Evolutionary conservation across 306 rosid genomes (phyloP), one percentile per base, ranked within the genome.

Genomic region (Geum urbanum): DNA sequence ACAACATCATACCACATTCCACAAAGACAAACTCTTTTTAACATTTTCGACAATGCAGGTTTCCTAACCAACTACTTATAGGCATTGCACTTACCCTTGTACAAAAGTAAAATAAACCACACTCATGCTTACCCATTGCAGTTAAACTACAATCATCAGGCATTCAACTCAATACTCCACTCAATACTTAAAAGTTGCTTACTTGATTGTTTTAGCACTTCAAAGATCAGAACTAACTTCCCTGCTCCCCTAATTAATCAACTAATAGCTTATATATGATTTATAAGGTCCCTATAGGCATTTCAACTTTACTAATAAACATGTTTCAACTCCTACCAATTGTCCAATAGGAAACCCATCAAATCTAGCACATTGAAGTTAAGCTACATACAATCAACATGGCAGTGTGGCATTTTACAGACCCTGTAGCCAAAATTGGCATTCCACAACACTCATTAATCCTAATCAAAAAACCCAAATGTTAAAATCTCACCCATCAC

Each of bases 401-500:
- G 6, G 18, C 16, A 44, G n/a, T 8, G 11, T 43, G 70, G 67
- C 7, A 32, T 6, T 9, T 44, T 32, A 35, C 8, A 67, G 16
- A 67, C 69, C 60, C 61, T 27, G 39, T 12, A 14, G 16, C 6
- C 59, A 67, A 53, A 51, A n/a, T 22, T 39, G 35, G 32, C 7
- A 50, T 50, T 51, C 41, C 27, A 51, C 10, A 69, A 60, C 6
- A 41, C 57, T 69, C 69, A 12, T 22, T 32, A 45, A 8, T 18
- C 19, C 47, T 27, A 61, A 50, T 12, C 15, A 44, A 4, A 48
- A 16, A 69, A 48, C 55, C 70, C 22, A 69, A 48, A 69, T 7
- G 51, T 14, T 46, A 39, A 20, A 37, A 74, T 39, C 3, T n/a
- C 72, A 69, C 44, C 4, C 64, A 73, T 46, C 72, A 73, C 72